Evolutionary conservation across 148 eudicot species (phyloP).

Genomic region (Cornus kousa): DNA sequence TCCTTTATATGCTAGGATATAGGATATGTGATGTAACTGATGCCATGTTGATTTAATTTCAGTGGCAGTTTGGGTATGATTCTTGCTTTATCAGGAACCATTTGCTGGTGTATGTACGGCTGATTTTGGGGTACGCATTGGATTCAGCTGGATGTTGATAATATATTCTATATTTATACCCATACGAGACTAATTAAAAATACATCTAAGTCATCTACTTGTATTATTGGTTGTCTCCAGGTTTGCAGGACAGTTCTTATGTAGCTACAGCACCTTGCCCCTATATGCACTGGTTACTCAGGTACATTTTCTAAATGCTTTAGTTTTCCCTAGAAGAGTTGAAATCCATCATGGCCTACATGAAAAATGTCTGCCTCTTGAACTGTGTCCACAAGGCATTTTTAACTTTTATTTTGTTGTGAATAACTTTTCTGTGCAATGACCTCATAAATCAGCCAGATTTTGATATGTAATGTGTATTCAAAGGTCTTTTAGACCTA

Average conservation of each 20-base stretch:
- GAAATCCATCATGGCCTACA: not conserved
- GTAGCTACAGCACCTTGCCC: conserved; percentile 99
- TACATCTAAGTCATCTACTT: not conserved
- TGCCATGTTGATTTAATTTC: conserved; percentile 22
- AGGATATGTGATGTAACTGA: not conserved
- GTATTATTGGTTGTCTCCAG: conserved; percentile 29
- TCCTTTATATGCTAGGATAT: not conserved
- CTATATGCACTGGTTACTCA: conserved; percentile 96
- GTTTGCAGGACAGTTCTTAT: conserved; percentile 90
- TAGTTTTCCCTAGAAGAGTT: not conserved
- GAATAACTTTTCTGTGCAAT: not conserved
- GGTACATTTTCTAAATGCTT: conserved; percentile 39
- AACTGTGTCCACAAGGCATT: not conserved
- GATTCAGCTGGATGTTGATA: not conserved
- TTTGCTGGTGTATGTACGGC: conserved; percentile 73
- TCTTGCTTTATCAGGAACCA: conserved; percentile 96
- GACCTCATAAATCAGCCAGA: not conserved
- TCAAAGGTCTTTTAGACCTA: not conserved
- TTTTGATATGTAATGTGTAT: not conserved
- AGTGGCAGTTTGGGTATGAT: conserved; percentile 98
- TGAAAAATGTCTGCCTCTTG: not conserved
- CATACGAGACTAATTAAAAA: not conserved
- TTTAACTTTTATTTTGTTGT: not conserved
- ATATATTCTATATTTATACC: not conserved
- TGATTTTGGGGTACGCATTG: conserved; percentile 67